A percentile compares a stretch with the other conserved stretches of the same genome.
These are phyloP conservation scores for Clitoria ternatea DNA, from an alignment of 306 rosid species.

Conservation along the genomic window DNA sequence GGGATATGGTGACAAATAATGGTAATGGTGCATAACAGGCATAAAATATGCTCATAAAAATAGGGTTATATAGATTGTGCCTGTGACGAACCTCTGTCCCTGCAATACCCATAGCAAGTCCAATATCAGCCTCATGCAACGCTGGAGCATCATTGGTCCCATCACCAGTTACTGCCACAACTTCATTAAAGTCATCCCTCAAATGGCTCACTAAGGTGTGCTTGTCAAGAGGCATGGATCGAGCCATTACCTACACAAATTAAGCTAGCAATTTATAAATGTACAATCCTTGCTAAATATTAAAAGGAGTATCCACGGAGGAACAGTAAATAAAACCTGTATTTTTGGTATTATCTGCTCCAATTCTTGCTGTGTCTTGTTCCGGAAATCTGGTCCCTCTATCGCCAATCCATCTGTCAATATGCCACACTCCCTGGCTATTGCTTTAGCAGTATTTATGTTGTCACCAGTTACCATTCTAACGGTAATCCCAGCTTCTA, in stretches of 20 bases:
- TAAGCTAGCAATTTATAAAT: not conserved
- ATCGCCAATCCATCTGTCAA: slow-evolving; percentile 85
- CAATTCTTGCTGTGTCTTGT: slow-evolving; percentile 52
- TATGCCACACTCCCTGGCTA: slow-evolving; percentile 91
- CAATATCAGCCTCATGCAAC: slow-evolving; percentile 89
- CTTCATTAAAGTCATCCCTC: slow-evolving; percentile 57
- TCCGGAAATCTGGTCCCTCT: slow-evolving; percentile 80
- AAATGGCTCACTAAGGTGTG: slow-evolving; percentile 72
- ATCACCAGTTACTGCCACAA: slow-evolving; percentile 94
- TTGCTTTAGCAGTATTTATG: slow-evolving; percentile 90
- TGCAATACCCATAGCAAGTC: slow-evolving; percentile 91
- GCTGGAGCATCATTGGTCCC: slow-evolving; percentile 97
- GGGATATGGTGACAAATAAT: too few relatives aligned
- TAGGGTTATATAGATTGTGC: slow-evolving; percentile 15
- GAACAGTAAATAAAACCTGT: slow-evolving; percentile 50
- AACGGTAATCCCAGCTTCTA: slow-evolving; percentile 71
- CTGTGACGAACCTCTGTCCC: slow-evolving; percentile 85
- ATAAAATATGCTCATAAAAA: not conserved
- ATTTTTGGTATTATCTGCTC: slow-evolving; percentile 67
- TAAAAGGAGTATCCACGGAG: not conserved
- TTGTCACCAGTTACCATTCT: slow-evolving; percentile 97
- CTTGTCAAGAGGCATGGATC: slow-evolving; percentile 86
- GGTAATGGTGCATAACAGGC: too few relatives aligned
- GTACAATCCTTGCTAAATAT: not conserved
- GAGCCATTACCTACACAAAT: slow-evolving; percentile 80